Evolutionary conservation across 2,329 filamentous ascomycete genomes (phyloP).

Genomic region (Anisogramma anomala): DNA sequence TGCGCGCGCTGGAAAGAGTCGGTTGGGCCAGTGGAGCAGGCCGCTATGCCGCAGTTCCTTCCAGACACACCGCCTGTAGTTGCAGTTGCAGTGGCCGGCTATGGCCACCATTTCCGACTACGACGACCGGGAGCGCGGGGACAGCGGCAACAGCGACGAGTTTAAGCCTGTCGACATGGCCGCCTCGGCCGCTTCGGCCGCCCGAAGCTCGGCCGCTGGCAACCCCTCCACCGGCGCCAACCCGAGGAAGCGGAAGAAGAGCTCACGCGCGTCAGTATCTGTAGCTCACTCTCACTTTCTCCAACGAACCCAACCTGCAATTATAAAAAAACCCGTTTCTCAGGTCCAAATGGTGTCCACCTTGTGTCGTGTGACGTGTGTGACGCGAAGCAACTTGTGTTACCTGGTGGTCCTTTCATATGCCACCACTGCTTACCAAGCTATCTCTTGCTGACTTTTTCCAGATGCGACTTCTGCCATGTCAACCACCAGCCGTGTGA

Average conservation of each 20-base stretch:
- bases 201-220: slow-evolving; percentile 4
- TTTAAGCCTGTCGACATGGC: background rate
- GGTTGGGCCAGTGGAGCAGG: background rate
- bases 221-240: slow-evolving; percentile 9
- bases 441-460: too few relatives aligned
- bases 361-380: background rate
- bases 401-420: background rate
- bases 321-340: too few relatives aligned
- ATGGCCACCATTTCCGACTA: slow-evolving; percentile 6
- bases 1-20: background rate
- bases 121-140: background rate
- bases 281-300: too few relatives aligned
- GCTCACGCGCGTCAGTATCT: slow-evolving; percentile 14
- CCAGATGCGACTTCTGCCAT: slow-evolving; percentile 36
- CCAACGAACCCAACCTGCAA: too few relatives aligned
- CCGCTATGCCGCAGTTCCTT: background rate
- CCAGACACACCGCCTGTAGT: slow-evolving; percentile 1
- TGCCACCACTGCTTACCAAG: slow-evolving; percentile 5
- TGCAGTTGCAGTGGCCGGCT: background rate
- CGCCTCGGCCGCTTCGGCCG: slow-evolving; percentile 9
- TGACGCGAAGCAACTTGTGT: background rate
- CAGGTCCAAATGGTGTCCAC: background rate
- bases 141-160: slow-evolving; percentile 1
- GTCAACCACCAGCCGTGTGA: slow-evolving; percentile 37
- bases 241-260: slow-evolving; percentile 15